Evolutionary conservation across 495 filamentous ascomycete species (phyloP), one percentile per base, ranked within the genome.

Genomic region (Penicillium robsamsonii): DNA sequence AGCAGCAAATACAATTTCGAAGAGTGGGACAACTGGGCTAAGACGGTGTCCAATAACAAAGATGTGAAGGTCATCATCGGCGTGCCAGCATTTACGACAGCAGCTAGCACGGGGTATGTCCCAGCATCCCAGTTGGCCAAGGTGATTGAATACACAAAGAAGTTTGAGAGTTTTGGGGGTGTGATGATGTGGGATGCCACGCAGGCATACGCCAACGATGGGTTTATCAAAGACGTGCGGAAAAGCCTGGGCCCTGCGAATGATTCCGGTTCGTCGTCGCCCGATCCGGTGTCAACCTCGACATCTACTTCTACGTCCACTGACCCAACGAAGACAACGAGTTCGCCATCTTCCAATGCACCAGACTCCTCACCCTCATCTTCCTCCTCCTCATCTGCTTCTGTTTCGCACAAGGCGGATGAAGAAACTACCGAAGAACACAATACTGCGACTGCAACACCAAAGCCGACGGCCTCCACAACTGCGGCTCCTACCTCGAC

Each of bases 131-230:
- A 72, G 25, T 68, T 89, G 12, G 64, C 61, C 20, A 62, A 68
- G 22, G 76, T 85, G 27, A 77, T 86, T 51, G 29, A 68, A 35
- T 82, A 81, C 59, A 66, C 69, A 54, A 76, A 81, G 70, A 66
- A 70, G 41, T 85, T 83, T 64, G 61, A 71, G 2, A 86, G 81
- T 65, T 86, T 89, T 59, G 86, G 86, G 8, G 87, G 87, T 22
- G 78, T 87, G 4, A 88, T 89, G 87, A 73, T 87, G 62, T 90
- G 86, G 87, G 87, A 90, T 75, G 80, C 80, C 59, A 80, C 71
- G 12, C 83, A 86, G 71, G 82, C 81, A 1, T 82, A 80, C 61
- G 69, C 64, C 31, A 89, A 89, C 64, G 7, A 58, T 9, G 84
- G 84, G 7, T 86, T 85, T 62, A 66, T 88, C 57, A 67, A 70